Base-by-base conservation (phyloP, 352 stramenopile genomes). In the Pythium angustatum region DNA sequence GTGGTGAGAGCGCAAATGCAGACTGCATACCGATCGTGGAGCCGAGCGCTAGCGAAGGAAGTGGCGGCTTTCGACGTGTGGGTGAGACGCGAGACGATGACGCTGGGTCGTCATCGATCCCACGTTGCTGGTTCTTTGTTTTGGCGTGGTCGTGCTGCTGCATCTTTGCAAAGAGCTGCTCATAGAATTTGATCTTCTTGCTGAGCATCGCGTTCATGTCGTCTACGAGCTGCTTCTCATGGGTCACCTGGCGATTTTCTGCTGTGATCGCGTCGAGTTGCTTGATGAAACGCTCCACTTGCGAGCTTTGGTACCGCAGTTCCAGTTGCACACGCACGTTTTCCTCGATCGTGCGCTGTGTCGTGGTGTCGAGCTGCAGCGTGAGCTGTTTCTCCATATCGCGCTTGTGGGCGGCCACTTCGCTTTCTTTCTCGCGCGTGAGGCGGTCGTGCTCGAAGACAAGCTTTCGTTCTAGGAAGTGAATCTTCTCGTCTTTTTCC, bases 111-210 rank as follows among this genome's bases (percentile, higher is more conserved):
- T 65, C 49, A 28, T 65, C 58, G 21, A 27, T 24, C 1, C 4
- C 7, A 28, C 43, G 14, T 11, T 56, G 41, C 19, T 55, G 56
- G 22, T 38, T 21, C 33, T 67, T 54, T 36, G 27, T 59, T 24
- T 71, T 75, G 4, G 40, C 28, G 19, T 79, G 71, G 27, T 89
- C 75, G 31, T 83, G 63, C 10, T 77, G 68, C 64, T 89, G 77
- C 75, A 89, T 83, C 45, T 84, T 87, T 2, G 72, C 66, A 28
- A 90, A 83, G 15, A 90, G 54, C 33, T 88, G 78, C 34, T 88
- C 78, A 64, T 87, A 90, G 45, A 90, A 88, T 40, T 79, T 79
- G 28, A 90, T 53, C 36, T 84, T 87, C 53, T 83, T 79, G 58
- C 75, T 88, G 17, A 90, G 50, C 0, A 58, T 72, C 3, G 66